A percentile compares a stretch with the other conserved stretches of the same genome.
Conservation (phyloP, 257 asterid species). For the Echium plantagineum region DNA sequence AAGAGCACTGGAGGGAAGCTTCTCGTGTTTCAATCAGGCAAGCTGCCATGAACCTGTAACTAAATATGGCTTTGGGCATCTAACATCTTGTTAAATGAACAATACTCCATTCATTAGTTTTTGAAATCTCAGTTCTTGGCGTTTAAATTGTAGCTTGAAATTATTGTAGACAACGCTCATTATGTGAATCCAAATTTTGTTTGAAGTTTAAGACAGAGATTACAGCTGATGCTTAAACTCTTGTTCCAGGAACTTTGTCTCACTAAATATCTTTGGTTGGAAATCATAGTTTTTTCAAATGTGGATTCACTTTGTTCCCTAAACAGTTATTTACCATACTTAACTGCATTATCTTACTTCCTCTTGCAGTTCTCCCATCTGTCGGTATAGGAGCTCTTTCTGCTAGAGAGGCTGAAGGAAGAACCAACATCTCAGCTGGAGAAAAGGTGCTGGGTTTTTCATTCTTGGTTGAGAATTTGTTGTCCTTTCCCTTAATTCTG, state of each 20-base stretch:
- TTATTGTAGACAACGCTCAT: too few species aligned
- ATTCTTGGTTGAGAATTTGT: neutral
- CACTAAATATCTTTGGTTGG: neutral
- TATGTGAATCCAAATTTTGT: too few species aligned
- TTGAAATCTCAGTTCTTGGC: too few species aligned
- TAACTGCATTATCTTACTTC: conserved; percentile 10
- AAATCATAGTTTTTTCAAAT: too few species aligned
- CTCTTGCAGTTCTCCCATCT: conserved; percentile 68
- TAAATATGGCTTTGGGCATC: neutral
- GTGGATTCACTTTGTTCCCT: neutral
- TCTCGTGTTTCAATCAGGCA: conserved; percentile 93
- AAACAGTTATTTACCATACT: neutral
- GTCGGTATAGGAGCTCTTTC: conserved; percentile 92
- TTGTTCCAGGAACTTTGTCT: neutral
- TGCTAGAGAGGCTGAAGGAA: conserved; percentile 96
- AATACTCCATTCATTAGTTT: too few species aligned
- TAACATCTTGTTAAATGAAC: too few species aligned
- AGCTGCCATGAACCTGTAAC: conserved; percentile 7
- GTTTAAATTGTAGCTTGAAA: neutral
- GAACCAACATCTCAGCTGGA: conserved; percentile 71
- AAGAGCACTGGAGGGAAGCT: conserved; percentile 95
- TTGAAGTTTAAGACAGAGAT: neutral
- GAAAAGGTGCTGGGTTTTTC: conserved; percentile 49
- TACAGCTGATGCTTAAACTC: neutral
- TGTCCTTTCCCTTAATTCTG: neutral